These are phyloP conservation scores for Neoboletus subvelutipes DNA, from an alignment of 768 basidiomycete genomes.

Conservation along the genomic window DNA sequence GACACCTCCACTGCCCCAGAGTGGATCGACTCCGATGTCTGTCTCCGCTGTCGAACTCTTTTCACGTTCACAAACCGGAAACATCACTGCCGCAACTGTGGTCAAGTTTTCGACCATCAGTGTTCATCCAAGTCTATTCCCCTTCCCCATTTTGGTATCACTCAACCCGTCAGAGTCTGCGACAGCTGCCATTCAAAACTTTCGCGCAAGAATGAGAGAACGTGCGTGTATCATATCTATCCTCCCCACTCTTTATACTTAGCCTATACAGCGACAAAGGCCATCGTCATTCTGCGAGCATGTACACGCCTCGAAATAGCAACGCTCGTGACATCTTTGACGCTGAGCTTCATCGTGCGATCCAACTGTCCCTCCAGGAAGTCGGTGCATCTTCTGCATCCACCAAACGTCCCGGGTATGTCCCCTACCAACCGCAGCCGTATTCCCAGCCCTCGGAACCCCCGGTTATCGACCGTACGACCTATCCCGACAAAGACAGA, in stretches of 20 bases:
- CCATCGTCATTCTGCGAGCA: conserved; percentile 56
- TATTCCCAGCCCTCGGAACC: conserved; percentile 62
- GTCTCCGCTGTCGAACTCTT: conserved; percentile 85
- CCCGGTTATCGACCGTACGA: conserved; percentile 58
- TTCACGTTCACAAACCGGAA: conserved; percentile 97
- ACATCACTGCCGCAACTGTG: conserved; percentile 98
- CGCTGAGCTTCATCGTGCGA: conserved; percentile 89
- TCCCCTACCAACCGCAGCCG: conserved; percentile 51
- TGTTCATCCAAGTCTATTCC: conserved; percentile 85
- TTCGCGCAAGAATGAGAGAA: conserved; percentile 58
- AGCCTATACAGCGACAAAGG: conserved; percentile 38
- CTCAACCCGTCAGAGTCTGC: conserved; percentile 90
- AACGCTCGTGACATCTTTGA: conserved; percentile 67
- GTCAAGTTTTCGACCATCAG: conserved; percentile 91
- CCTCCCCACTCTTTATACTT: background rate
- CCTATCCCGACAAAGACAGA: conserved; percentile 35
- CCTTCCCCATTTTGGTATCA: conserved; percentile 91
- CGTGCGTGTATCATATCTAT: conserved; percentile 35
- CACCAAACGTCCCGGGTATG: conserved; percentile 62
- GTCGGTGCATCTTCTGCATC: conserved; percentile 46
- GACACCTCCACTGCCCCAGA: conserved; percentile 91
- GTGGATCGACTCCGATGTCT: conserved; percentile 96
- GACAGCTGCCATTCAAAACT: conserved; percentile 86
- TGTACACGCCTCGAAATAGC: conserved; percentile 53
- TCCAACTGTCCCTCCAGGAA: conserved; percentile 87